These are phyloP conservation scores for Benincasa hispida DNA, from an alignment of 306 rosid genomes.

Conservation along the genomic window DNA sequence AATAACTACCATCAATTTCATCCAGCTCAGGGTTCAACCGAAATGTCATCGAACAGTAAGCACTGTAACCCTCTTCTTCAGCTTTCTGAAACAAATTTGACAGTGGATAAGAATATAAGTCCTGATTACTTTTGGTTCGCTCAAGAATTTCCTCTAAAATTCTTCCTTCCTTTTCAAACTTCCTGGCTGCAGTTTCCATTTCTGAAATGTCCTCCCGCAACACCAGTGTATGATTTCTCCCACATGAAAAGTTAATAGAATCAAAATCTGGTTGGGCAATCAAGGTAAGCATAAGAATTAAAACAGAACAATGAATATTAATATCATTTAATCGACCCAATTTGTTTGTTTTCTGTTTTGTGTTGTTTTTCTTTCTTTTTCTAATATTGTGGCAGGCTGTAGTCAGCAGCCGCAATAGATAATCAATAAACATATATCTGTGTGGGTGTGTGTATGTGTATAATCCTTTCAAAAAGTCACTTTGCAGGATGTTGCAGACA, in stretches of 20 bases:
- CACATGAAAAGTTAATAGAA: conserved; percentile 61
- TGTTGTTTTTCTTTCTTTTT: background rate
- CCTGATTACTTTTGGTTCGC: conserved; percentile 32
- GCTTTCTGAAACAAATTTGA: conserved; percentile 41
- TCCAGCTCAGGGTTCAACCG: conserved; percentile 30
- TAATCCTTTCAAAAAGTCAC: background rate
- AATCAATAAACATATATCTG: too few relatives aligned
- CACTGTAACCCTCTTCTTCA: conserved; percentile 49
- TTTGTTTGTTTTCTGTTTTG: background rate
- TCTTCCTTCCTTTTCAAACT: conserved; percentile 62
- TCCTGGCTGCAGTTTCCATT: conserved; percentile 77
- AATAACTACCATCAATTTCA: conserved; percentile 19
- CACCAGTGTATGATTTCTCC: conserved; percentile 37
- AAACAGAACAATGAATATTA: background rate
- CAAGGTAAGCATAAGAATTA: background rate
- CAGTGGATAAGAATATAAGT: conserved; percentile 51
- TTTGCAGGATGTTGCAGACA: background rate
- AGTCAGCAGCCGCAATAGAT: background rate
- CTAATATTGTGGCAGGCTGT: background rate
- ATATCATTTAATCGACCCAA: background rate
- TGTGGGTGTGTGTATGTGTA: too few relatives aligned
- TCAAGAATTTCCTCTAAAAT: conserved; percentile 28
- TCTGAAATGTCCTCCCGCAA: conserved; percentile 63
- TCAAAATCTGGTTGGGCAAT: conserved; percentile 38
- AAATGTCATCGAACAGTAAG: conserved; percentile 47